Evolutionary conservation across 208 protist species (phyloP).

Genomic region (Trypanosoma conorhini): DNA sequence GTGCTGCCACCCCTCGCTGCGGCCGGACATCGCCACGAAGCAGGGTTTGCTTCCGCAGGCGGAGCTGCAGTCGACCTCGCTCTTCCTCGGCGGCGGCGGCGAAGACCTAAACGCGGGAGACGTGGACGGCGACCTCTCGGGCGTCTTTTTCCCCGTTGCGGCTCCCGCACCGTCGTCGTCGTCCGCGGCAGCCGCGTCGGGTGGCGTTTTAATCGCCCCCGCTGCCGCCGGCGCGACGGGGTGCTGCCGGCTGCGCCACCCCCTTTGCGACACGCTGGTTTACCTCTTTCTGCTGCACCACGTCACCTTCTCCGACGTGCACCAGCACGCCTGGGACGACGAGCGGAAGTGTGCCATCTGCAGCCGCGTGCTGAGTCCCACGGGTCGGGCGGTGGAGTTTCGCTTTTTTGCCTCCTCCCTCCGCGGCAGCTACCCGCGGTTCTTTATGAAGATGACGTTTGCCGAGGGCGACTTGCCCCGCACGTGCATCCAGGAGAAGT

Average conservation of each 20-base stretch:
- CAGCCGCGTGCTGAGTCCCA: conserved; percentile 59
- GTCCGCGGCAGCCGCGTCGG: background rate
- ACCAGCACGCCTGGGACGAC: conserved; percentile 42
- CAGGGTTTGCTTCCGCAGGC: background rate
- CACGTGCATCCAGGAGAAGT: conserved; percentile 39
- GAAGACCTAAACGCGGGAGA: background rate
- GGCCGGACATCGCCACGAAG: background rate
- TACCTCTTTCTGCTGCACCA: conserved; percentile 73
- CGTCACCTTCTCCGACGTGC: conserved; percentile 55
- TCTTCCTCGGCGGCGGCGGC: background rate
- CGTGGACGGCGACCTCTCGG: background rate
- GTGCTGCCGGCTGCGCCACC: conserved; percentile 16
- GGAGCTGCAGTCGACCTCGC: background rate
- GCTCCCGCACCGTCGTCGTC: background rate
- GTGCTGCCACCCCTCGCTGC: conserved; percentile 11
- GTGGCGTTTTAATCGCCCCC: background rate
- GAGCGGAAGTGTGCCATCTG: conserved; percentile 63
- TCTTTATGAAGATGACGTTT: conserved; percentile 70
- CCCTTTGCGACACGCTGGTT: conserved; percentile 39
- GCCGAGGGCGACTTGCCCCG: conserved; percentile 42
- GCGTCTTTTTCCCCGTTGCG: conserved; percentile 14
- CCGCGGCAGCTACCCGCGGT: conserved; percentile 41
- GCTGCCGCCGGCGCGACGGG: background rate
- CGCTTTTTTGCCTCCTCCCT: conserved; percentile 64
- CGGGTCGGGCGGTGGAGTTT: conserved; percentile 57